These are phyloP conservation scores for Moringa oleifera DNA, from an alignment of 345 rosid genomes.

Conservation along the genomic window DNA sequence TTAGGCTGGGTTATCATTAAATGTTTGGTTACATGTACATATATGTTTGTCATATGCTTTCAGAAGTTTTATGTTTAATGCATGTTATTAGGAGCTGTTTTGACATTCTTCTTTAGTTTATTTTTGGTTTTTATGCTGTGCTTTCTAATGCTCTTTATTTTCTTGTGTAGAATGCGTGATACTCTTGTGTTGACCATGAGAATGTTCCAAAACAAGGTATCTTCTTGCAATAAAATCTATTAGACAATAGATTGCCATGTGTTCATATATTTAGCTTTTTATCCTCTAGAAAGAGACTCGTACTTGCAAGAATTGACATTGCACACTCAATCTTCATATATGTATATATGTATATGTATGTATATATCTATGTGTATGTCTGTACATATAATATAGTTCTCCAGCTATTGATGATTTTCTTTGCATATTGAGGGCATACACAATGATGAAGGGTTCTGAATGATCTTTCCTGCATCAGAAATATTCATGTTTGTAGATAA, in stretches of 20 bases:
- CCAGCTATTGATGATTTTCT: background rate
- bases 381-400: no score
- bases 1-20: no score
- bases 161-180: conserved; percentile 56
- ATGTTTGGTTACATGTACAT: no score
- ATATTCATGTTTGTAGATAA: no score
- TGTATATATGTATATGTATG: no score
- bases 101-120: no score
- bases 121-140: background rate
- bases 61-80: no score
- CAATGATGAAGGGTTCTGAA: no score
- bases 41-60: no score
- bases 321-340: background rate
- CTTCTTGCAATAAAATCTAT: conserved; percentile 1
- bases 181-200: conserved; percentile 64
- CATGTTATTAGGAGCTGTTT: no score
- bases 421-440: background rate
- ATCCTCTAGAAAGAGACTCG: background rate
- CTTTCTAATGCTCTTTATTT: conserved; percentile 5
- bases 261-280: background rate
- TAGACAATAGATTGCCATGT: background rate
- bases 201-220: conserved; percentile 74
- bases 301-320: background rate
- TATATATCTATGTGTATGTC: no score
- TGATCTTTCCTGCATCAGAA: no score